phyloP scores from a whole-genome alignment of 2,329 filamentous ascomycete genomes.

The Nothomitra cinnamomea region DNA sequence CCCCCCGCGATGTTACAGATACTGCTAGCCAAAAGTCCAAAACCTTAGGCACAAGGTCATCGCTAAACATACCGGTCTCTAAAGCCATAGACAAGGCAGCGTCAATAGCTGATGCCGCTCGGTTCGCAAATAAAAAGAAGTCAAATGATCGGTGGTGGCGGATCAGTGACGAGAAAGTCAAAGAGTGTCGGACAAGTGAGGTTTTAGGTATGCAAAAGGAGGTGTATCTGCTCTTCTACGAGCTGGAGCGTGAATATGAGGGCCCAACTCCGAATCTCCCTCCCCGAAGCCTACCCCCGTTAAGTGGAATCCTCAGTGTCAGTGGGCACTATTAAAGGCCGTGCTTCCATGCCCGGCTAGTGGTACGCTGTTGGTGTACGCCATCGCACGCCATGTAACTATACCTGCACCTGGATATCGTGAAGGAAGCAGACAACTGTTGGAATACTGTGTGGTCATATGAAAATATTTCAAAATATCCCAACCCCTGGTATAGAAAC shows the following conservation, averaged over 20 bases:
- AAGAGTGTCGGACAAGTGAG: constrained; percentile 82
- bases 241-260: constrained; percentile 41
- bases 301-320: too few relatives aligned
- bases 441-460: too few relatives aligned
- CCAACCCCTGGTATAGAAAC: too few relatives aligned
- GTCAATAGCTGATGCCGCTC: not conserved
- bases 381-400: too few relatives aligned
- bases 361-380: too few relatives aligned
- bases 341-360: too few relatives aligned
- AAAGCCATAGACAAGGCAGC: not conserved
- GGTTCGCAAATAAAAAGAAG: not conserved
- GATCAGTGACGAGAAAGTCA: constrained; percentile 92
- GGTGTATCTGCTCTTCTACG: constrained; percentile 93
- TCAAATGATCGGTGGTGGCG: constrained; percentile 77
- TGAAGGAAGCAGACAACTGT: too few relatives aligned
- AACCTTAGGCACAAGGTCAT: not conserved
- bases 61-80: not conserved
- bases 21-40: not conserved
- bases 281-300: too few relatives aligned
- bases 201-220: constrained; percentile 88
- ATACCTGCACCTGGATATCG: too few relatives aligned
- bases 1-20: constrained; percentile 5
- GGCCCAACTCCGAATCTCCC: not conserved
- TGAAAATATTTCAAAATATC: too few relatives aligned
- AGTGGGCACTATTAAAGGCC: too few relatives aligned